Conservation (phyloP, 2,329 filamentous ascomycete species). For the Fusarium pininemorale region DNA sequence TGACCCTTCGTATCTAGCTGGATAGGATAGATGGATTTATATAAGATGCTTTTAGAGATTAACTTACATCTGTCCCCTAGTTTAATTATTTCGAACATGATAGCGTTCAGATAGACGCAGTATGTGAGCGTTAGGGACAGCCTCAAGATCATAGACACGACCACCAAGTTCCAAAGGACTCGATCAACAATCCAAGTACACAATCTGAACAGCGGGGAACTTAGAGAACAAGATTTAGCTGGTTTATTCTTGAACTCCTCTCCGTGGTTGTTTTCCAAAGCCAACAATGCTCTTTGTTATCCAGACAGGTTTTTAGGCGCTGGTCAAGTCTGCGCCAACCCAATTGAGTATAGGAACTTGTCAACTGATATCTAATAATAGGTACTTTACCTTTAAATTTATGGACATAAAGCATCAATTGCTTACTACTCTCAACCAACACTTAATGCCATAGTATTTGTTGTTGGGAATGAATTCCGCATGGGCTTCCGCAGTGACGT, state of each 20-base stretch:
- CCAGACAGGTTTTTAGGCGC: rapidly evolving
- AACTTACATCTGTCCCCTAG: too few species aligned
- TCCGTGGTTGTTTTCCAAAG: neutral
- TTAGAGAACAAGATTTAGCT: neutral
- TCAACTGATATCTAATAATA: neutral
- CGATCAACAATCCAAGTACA: neutral
- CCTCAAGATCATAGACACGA: neutral
- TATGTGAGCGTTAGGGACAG: neutral
- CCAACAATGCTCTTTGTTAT: neutral
- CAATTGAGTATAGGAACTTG: neutral
- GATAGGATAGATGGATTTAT: neutral
- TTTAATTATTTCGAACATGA: neutral
- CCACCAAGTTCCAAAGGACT: neutral
- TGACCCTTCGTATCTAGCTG: neutral
- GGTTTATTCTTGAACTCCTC: neutral
- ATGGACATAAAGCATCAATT: neutral
- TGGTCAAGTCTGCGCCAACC: neutral
- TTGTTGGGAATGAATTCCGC: neutral
- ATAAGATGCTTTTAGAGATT: neutral
- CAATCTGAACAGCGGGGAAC: rapidly evolving
- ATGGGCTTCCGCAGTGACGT: neutral
- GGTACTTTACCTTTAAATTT: neutral
- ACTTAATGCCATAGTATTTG: neutral
- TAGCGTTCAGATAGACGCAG: neutral
- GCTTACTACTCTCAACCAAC: neutral